These are phyloP conservation scores for Phalaenopsis aphrodite DNA, from an alignment of 106 monocot genomes.

Conservation along the genomic window DNA sequence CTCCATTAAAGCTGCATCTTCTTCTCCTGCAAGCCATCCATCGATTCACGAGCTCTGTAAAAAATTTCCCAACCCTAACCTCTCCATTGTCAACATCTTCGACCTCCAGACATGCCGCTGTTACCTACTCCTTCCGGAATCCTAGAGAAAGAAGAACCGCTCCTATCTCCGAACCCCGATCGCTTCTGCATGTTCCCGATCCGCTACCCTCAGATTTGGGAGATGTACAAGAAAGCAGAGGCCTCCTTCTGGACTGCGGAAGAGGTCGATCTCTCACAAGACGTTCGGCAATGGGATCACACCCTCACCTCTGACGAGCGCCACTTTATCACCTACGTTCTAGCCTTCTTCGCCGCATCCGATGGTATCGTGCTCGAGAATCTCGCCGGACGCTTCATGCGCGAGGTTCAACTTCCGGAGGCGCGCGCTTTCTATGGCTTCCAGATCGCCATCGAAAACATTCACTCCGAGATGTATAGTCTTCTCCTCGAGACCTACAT, in stretches of 20 bases:
- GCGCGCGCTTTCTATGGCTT: constrained; percentile 70
- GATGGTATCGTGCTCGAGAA: constrained; percentile 91
- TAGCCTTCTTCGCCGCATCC: constrained; percentile 88
- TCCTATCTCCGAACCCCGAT: constrained; percentile 55
- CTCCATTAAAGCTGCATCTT: neutral
- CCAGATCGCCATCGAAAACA: constrained; percentile 79
- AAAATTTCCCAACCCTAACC: no score
- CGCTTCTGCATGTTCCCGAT: constrained; percentile 97
- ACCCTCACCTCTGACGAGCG: constrained; percentile 64
- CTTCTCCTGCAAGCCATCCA: neutral
- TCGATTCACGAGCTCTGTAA: neutral
- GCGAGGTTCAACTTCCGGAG: constrained; percentile 47
- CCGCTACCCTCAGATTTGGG: constrained; percentile 75
- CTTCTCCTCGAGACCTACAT: constrained; percentile 66
- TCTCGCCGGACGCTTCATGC: constrained; percentile 61
- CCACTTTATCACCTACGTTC: constrained; percentile 86
- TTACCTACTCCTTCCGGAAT: neutral
- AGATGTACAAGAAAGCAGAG: constrained; percentile 94
- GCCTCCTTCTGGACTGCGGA: constrained; percentile 99
- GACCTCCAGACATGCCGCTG: neutral
- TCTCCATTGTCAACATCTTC: neutral
- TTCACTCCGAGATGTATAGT: constrained; percentile 69
- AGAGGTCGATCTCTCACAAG: constrained; percentile 82
- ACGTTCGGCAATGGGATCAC: constrained; percentile 55
- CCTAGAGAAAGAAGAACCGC: constrained; percentile 36